phyloP scores from a whole-genome alignment of 345 rosid genomes.

The Aquilaria malaccensis region DNA sequence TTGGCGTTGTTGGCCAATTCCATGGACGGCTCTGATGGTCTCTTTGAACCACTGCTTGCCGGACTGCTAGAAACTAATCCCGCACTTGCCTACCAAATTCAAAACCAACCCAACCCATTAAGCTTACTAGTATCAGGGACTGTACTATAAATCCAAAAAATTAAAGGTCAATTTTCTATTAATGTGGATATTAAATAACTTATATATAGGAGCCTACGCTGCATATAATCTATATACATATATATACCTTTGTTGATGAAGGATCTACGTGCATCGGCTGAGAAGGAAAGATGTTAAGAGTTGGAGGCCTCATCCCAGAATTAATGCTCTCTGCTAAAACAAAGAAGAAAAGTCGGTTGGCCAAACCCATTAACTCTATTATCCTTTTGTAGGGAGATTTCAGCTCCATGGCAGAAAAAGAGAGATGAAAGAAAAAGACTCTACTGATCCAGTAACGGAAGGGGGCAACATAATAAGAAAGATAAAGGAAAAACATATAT shows the following conservation, averaged over 20 bases:
- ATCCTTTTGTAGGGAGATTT: slow-evolving; percentile 12
- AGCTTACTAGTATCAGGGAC: not conserved
- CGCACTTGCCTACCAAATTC: slow-evolving; percentile 28
- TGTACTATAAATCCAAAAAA: not conserved
- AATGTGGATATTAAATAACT: slow-evolving; percentile 25
- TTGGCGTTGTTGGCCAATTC: slow-evolving; percentile 38
- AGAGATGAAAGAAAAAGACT: slow-evolving; percentile 15
- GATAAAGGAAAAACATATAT: not conserved
- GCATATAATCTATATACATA: slow-evolving; percentile 9
- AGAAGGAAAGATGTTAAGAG: slow-evolving; percentile 94
- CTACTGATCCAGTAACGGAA: slow-evolving; percentile 19
- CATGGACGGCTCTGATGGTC: slow-evolving; percentile 52
- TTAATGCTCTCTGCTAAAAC: slow-evolving; percentile 37
- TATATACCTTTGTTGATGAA: slow-evolving; percentile 29
- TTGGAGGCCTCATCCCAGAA: slow-evolving; percentile 88
- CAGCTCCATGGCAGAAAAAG: slow-evolving; percentile 10
- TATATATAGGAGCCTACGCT: slow-evolving; percentile 4
- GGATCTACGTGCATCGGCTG: slow-evolving; percentile 88
- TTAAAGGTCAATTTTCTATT: not conserved
- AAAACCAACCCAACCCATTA: slow-evolving; percentile 13
- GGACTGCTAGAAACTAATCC: slow-evolving; percentile 29
- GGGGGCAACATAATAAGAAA: slow-evolving; percentile 13
- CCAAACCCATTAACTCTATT: slow-evolving; percentile 20
- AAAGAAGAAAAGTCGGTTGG: slow-evolving; percentile 14
- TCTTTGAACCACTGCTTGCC: slow-evolving; percentile 37